Percentiles rank a stretch among this genome's conserved stretches.
phyloP scores from a whole-genome alignment of 805 yeast species.

The Lipomyces lipofer region DNA sequence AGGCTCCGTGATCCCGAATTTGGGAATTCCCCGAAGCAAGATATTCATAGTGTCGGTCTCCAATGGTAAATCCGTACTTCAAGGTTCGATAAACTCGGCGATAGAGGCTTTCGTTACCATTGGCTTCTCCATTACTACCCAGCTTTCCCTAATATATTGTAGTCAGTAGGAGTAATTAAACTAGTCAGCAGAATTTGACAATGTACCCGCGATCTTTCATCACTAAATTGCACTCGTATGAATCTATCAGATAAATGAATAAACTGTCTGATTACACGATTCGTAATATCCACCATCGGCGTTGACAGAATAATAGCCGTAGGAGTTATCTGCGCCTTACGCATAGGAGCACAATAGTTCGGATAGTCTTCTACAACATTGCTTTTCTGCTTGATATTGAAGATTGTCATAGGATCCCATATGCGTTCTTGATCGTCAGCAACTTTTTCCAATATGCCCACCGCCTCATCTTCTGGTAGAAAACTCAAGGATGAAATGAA shows the following conservation, averaged over 20 bases:
- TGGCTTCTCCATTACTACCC: background rate
- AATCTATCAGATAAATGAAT: conserved; percentile 4
- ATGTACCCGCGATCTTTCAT: conserved; percentile 1
- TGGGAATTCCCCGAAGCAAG: conserved; percentile 10
- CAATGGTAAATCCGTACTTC: conserved; percentile 4
- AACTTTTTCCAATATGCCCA: background rate
- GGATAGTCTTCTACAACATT: conserved; percentile 2
- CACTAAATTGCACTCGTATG: conserved; percentile 5
- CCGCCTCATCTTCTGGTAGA: conserved; percentile 3
- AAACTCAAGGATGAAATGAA: background rate
- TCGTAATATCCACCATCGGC: conserved; percentile 11
- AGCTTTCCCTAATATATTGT: conserved; percentile 2
- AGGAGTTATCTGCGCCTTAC: conserved; percentile 7
- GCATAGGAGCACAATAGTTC: conserved; percentile 7
- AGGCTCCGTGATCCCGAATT: conserved; percentile 11
- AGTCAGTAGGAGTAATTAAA: background rate
- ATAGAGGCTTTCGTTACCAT: background rate
- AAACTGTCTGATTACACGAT: conserved; percentile 6
- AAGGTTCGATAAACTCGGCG: conserved; percentile 3
- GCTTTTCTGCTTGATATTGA: background rate
- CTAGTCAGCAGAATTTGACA: no score
- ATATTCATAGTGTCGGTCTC: conserved; percentile 4
- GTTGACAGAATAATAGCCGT: conserved; percentile 2
- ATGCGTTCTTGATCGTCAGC: conserved; percentile 2
- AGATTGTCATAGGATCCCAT: conserved; percentile 9